These are phyloP conservation scores for Kazachstania sp. DNA, from an alignment of 1,139 yeast genomes.

Conservation along the genomic window DNA sequence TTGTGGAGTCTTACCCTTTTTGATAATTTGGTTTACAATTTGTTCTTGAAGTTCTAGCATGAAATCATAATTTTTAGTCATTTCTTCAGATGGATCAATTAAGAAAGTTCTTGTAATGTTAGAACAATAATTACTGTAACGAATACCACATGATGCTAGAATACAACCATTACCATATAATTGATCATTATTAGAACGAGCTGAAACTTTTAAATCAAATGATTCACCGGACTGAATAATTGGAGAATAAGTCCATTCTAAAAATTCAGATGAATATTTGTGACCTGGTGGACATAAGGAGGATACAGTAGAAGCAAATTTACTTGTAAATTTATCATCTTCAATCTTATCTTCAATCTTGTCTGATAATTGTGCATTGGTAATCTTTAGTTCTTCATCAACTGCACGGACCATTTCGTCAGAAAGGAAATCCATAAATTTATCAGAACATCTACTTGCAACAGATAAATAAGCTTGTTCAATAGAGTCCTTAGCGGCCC, in stretches of 20 bases:
- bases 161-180: conserved; percentile 76
- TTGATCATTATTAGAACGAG: conserved; percentile 58
- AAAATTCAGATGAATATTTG: conserved; percentile 62
- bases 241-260: conserved; percentile 95
- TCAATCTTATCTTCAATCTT: conserved; percentile 76
- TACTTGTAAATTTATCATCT: conserved; percentile 60
- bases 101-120: conserved; percentile 81
- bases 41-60: conserved; percentile 60
- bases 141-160: conserved; percentile 72
- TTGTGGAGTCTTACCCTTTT: conserved; percentile 58
- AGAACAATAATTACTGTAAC: conserved; percentile 86
- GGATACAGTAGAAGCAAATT: conserved; percentile 48
- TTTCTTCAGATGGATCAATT: conserved; percentile 77
- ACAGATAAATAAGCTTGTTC: conserved; percentile 58
- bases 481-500: conserved; percentile 74
- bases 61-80: conserved; percentile 74
- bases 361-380: conserved; percentile 69
- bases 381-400: conserved; percentile 73
- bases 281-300: conserved; percentile 35
- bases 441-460: conserved; percentile 73
- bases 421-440: conserved; percentile 74
- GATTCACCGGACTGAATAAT: conserved; percentile 83
- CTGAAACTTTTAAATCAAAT: conserved; percentile 79
- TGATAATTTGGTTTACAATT: conserved; percentile 46
- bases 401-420: conserved; percentile 83